These are phyloP conservation scores for Helicocarpus griseus DNA, from an alignment of 2,329 filamentous ascomycete genomes.

Conservation along the genomic window DNA sequence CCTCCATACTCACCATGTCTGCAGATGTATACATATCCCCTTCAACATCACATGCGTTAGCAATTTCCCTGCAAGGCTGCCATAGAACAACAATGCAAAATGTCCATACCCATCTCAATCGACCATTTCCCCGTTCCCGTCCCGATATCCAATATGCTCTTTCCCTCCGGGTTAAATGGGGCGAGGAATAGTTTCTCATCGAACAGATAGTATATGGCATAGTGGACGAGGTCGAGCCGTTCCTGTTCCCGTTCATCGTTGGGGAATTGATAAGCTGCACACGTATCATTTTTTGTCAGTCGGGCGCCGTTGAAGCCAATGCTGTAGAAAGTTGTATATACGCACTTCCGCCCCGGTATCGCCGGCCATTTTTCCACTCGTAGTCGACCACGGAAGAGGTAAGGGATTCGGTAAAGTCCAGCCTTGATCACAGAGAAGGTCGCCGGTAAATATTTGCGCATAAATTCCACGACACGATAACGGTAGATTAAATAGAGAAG, in stretches of 20 bases:
- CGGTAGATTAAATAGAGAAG: not conserved
- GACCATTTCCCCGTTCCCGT: slow-evolving; percentile 24
- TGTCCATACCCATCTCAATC: slow-evolving; percentile 19
- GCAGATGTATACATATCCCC: slow-evolving; percentile 16
- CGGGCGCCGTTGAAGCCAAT: not conserved
- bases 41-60: not conserved
- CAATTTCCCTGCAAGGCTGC: too few species aligned
- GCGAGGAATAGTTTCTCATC: slow-evolving; percentile 23
- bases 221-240: slow-evolving; percentile 30
- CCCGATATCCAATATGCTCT: slow-evolving; percentile 21
- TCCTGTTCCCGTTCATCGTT: slow-evolving; percentile 32
- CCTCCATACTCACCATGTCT: slow-evolving; percentile 10
- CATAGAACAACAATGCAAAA: not conserved
- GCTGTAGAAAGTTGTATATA: not conserved
- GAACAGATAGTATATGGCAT: slow-evolving; percentile 18
- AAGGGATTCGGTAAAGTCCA: slow-evolving; percentile 2
- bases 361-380: slow-evolving; percentile 10
- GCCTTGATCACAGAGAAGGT: not conserved
- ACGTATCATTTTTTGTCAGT: not conserved
- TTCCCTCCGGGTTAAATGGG: slow-evolving; percentile 13
- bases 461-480: too few species aligned
- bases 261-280: slow-evolving; percentile 18
- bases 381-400: slow-evolving; percentile 2
- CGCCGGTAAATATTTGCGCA: not conserved
- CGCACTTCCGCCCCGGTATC: slow-evolving; percentile 8